Conservation (phyloP, 345 rosid species). For the Melastoma malabathricum region DNA sequence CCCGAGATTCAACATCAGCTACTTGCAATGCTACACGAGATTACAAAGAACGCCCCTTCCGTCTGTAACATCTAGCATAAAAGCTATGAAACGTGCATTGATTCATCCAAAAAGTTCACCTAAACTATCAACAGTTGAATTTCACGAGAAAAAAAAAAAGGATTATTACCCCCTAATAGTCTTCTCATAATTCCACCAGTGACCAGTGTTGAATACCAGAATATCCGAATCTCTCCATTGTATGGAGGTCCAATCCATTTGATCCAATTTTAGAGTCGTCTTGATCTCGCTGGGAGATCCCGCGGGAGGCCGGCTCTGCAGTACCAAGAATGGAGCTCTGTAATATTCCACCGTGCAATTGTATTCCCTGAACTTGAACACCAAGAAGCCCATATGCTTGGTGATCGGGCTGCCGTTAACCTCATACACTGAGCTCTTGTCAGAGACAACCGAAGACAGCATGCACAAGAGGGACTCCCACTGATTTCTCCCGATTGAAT, state of each 20-base stretch:
- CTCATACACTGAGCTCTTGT: slow-evolving; percentile 58
- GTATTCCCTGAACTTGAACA: slow-evolving; percentile 61
- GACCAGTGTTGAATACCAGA: slow-evolving; percentile 74
- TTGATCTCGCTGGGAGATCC: slow-evolving; percentile 38
- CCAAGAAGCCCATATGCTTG: slow-evolving; percentile 78
- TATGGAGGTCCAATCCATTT: slow-evolving; percentile 62
- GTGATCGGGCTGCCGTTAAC: slow-evolving; percentile 77
- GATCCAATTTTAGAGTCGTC: slow-evolving; percentile 67
- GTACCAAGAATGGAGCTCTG: slow-evolving; percentile 69
- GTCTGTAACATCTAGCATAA: too few species aligned
- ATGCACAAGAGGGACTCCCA: slow-evolving; percentile 91
- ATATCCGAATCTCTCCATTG: slow-evolving; percentile 73
- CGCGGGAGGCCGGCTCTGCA: slow-evolving; percentile 67
- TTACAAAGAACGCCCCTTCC: neutral
- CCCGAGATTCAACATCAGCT: neutral
- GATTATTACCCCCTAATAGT: slow-evolving; percentile 52
- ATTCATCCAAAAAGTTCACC: too few species aligned
- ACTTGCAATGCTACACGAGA: neutral
- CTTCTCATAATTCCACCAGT: slow-evolving; percentile 96
- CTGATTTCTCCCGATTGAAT: slow-evolving; percentile 89
- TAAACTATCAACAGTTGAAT: neutral
- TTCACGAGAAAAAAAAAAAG: neutral
- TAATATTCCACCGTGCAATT: slow-evolving; percentile 86
- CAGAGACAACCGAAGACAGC: slow-evolving; percentile 53
- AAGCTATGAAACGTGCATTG: too few species aligned